Conservation (phyloP, 305 asterid species). For the Galium porrigens region DNA sequence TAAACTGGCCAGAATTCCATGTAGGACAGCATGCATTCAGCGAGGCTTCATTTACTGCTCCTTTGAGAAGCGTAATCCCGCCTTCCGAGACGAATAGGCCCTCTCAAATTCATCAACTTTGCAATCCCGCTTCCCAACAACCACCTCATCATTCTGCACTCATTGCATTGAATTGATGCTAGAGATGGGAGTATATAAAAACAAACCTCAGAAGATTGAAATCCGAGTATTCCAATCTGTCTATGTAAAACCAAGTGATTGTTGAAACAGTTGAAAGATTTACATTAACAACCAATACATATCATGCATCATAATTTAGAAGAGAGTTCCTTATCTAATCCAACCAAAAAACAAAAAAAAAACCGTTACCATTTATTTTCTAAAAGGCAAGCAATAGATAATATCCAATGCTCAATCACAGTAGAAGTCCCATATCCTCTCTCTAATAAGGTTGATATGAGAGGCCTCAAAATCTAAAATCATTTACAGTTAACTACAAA, state of each 20-base stretch:
- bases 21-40: background rate
- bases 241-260: too few relatives aligned
- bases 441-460: background rate
- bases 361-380: background rate
- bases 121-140: background rate
- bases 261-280: background rate
- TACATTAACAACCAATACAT: background rate
- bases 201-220: too few relatives aligned
- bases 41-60: background rate
- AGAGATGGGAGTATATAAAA: background rate
- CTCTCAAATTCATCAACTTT: background rate
- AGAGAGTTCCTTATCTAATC: background rate
- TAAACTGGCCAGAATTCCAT: background rate
- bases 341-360: background rate
- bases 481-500: background rate
- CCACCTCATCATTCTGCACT: background rate
- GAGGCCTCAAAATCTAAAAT: background rate
- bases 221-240: too few relatives aligned
- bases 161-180: background rate
- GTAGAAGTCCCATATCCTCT: background rate
- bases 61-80: conserved; percentile 32
- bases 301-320: background rate
- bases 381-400: background rate
- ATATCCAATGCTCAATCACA: background rate
- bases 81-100: conserved; percentile 19